A percentile compares a stretch with the other conserved stretches of the same genome.
phyloP scores from a whole-genome alignment of 176 grass and related monocot species.

The Melocanna baccifera region DNA sequence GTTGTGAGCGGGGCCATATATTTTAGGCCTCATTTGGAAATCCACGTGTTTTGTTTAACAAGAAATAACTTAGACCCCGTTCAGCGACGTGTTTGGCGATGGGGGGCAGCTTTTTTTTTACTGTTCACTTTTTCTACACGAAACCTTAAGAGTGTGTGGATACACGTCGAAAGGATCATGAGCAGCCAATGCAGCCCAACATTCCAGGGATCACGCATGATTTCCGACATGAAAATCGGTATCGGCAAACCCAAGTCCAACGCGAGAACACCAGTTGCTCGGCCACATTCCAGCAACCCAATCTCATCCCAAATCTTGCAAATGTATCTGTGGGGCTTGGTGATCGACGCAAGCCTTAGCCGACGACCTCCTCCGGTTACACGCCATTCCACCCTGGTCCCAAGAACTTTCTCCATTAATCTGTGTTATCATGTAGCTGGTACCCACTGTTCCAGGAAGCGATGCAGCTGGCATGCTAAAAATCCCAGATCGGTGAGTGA shows the following conservation, averaged over 20 bases:
- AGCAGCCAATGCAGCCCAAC: too few species aligned
- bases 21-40: too few species aligned
- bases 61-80: too few species aligned
- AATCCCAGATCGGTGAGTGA: background rate
- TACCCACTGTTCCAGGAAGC: background rate
- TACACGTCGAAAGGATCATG: too few species aligned
- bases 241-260: background rate
- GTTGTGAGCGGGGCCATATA: too few species aligned
- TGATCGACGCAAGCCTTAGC: background rate
- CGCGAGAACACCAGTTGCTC: background rate
- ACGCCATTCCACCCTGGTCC: conserved; percentile 20
- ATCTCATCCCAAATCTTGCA: conserved; percentile 41
- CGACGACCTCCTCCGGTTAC: background rate
- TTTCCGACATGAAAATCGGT: conserved; percentile 31
- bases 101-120: too few species aligned
- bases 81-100: too few species aligned
- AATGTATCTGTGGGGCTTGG: background rate
- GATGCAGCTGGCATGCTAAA: background rate
- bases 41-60: too few species aligned
- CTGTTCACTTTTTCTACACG: too few species aligned
- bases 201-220: background rate
- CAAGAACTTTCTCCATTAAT: background rate
- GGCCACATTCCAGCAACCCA: conserved; percentile 25
- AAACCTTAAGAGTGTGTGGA: too few species aligned
- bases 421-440: background rate